Evolutionary conservation across 148 eudicot genomes (phyloP), one percentile per base, ranked within the genome.

Genomic region (Hydrangea macrophylla): DNA sequence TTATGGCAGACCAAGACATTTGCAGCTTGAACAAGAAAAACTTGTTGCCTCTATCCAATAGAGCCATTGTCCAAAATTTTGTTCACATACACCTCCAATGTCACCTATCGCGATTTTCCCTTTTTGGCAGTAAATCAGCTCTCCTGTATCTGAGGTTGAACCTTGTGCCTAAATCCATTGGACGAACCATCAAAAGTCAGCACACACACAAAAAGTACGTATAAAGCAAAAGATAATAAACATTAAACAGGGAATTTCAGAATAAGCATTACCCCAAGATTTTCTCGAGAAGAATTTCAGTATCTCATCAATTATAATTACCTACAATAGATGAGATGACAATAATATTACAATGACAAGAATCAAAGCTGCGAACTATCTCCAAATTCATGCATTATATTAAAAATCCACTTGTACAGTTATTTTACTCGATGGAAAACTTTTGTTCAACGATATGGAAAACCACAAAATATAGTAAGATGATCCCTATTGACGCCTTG

Each of bases 271-370:
- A 94, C 97, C 96, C 73, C 73, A 68, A 26, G 79, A 79, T 31
- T 76, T 86, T 70, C 98, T 81, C 24, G 99, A 94, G 70, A 94
- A 80, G 87, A 82, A 91, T 81, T 94, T 94, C 78, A 94, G 75
- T 66, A 95, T 70, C 83, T 95, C 99, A 48, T 95, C 99, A 62
- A 94, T 95, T 22, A 95, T 65, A 64, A 95, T 95, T 35, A 95
- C 99, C 99, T 95, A 73, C 72, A 82, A 17, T 44, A 72, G 22
- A 75, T 37, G 20, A n/a, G 70, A 23, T 27, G 48, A 42, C 22
- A 70, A 20, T 15, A 8, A 59, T 26, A 28, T 50, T 5, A 39
- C 18, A 11, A 24, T 27, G 51, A 9, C 51, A 26, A 24, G 28
- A 51, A 50, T 8, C 11, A 18, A 5, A n/a, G 42, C 7, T 15